These are phyloP conservation scores for Serendipita sp. DNA, from an alignment of 1,284 basidiomycete genomes.

Conservation along the genomic window DNA sequence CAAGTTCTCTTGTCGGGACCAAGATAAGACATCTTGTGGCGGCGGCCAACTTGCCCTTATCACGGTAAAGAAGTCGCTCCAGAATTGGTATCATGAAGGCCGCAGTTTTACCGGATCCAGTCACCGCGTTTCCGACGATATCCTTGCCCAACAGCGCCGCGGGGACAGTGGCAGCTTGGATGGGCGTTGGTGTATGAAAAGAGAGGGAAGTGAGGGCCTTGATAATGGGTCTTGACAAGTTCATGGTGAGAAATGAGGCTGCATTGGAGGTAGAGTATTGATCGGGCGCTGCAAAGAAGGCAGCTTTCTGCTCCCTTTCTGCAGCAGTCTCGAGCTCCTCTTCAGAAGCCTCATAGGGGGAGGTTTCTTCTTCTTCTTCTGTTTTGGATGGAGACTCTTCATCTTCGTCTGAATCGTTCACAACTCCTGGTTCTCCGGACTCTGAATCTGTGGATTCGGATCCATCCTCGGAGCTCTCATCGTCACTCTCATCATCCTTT, in stretches of 20 bases:
- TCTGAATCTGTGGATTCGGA: slow-evolving; percentile 8
- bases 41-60: slow-evolving; percentile 69
- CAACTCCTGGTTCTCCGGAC: background rate
- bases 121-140: slow-evolving; percentile 87
- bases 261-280: slow-evolving; percentile 29
- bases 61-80: slow-evolving; percentile 80
- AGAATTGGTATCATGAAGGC: slow-evolving; percentile 91
- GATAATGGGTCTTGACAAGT: slow-evolving; percentile 77
- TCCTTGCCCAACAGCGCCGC: slow-evolving; percentile 89
- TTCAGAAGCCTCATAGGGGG: slow-evolving; percentile 18
- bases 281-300: slow-evolving; percentile 64
- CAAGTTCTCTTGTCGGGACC: slow-evolving; percentile 87
- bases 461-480: slow-evolving; percentile 27
- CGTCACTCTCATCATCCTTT: slow-evolving; percentile 24
- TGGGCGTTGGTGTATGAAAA: slow-evolving; percentile 83
- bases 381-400: slow-evolving; percentile 18
- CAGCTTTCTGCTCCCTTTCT: slow-evolving; percentile 66
- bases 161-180: slow-evolving; percentile 86
- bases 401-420: slow-evolving; percentile 16
- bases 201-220: slow-evolving; percentile 73
- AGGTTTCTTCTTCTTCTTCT: slow-evolving; percentile 25
- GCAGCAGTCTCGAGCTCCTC: slow-evolving; percentile 54
- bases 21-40: slow-evolving; percentile 91
- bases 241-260: slow-evolving; percentile 71
- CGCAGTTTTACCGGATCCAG: slow-evolving; percentile 93